A percentile compares a stretch with the other conserved stretches of the same genome.
Conservation (phyloP, 2,329 filamentous ascomycete species). For the Diaporthe velutina region DNA sequence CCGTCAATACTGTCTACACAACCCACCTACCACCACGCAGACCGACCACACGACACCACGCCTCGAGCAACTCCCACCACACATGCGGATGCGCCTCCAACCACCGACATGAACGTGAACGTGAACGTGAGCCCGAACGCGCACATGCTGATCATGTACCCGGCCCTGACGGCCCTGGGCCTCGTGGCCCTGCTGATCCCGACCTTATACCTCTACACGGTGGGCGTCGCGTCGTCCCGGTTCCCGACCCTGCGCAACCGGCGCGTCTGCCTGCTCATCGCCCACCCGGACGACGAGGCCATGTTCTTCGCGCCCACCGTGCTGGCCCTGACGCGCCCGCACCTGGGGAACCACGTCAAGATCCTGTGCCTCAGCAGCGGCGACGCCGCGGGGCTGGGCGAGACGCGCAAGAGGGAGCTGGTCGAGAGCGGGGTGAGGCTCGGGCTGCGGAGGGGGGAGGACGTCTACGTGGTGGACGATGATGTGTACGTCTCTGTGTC, state of each 20-base stretch:
- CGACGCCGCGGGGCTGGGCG: constrained; percentile 88
- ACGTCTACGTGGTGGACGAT: constrained; percentile 89
- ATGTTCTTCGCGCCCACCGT: constrained; percentile 98
- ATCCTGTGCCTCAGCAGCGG: constrained; percentile 93
- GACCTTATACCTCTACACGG: constrained; percentile 66
- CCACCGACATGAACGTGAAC: constrained; percentile 12
- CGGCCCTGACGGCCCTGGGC: constrained; percentile 44
- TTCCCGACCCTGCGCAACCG: constrained; percentile 82
- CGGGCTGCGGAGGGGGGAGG: constrained; percentile 79
- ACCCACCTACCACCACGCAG: not conserved
- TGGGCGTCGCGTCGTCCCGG: constrained; percentile 58
- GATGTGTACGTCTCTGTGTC: constrained; percentile 63
- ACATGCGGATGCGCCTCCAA: constrained; percentile 20
- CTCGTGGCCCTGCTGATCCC: constrained; percentile 58
- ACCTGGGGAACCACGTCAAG: constrained; percentile 89
- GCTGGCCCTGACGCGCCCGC: constrained; percentile 83
- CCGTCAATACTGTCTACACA: not conserved
- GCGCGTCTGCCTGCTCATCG: constrained; percentile 91
- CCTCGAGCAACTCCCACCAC: not conserved
- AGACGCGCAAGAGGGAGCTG: constrained; percentile 85
- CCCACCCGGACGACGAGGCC: constrained; percentile 97
- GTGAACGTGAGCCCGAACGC: not conserved
- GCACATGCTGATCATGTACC: constrained; percentile 42
- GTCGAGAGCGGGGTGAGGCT: constrained; percentile 82
- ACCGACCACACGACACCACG: not conserved